A percentile compares a stretch with the other conserved stretches of the same genome.
Evolutionary conservation across 73 alveolate species (phyloP).

Genomic region (Paramecium caudatum): DNA sequence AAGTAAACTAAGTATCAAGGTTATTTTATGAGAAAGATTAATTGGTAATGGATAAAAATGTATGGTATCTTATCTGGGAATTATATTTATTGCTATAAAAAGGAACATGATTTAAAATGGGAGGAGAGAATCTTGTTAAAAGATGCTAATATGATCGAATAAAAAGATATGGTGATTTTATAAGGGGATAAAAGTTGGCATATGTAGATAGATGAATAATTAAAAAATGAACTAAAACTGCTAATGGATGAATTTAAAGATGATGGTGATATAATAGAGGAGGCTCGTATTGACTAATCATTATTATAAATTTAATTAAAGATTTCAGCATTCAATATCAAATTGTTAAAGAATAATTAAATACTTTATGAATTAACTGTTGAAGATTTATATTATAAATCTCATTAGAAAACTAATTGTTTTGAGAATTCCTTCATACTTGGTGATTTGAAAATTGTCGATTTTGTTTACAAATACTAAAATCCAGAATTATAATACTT

Average conservation of each 20-base stretch:
- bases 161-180: background rate
- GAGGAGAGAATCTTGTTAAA: conserved; percentile 53
- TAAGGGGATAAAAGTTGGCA: background rate
- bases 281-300: background rate
- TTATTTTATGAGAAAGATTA: background rate
- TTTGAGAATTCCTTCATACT: background rate
- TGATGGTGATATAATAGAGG: background rate
- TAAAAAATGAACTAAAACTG: background rate
- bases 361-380: background rate
- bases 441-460: conserved; percentile 15
- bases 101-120: conserved; percentile 64
- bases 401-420: background rate
- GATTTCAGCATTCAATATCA: background rate
- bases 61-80: conserved; percentile 61
- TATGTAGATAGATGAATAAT: conserved; percentile 5
- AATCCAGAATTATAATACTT: conserved; percentile 42
- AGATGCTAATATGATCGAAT: background rate
- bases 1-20: background rate
- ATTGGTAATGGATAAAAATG: conserved; percentile 59
- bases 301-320: background rate
- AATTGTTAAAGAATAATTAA: background rate
- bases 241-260: conserved; percentile 31
- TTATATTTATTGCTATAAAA: conserved; percentile 51
- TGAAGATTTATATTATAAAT: conserved; percentile 19
- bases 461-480: conserved; percentile 7